Evolutionary conservation across 345 rosid genomes (phyloP), one percentile per base, ranked within the genome.

Genomic region (Anastatica hierochuntica): DNA sequence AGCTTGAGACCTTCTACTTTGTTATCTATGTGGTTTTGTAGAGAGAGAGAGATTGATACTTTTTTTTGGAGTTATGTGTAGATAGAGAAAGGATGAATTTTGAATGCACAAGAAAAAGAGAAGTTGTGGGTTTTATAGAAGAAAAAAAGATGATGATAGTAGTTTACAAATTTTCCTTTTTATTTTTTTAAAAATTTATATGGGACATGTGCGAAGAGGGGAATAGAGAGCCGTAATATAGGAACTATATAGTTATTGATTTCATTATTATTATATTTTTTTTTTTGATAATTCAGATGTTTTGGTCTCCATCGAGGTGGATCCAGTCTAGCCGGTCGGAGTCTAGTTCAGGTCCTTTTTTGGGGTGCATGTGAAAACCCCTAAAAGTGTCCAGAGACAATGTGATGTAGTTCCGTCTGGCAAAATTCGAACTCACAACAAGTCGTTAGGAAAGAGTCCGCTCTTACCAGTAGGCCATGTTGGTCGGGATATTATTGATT

Each of bases 121-220:
- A 64, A 64, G 56, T 13, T 39, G 47, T 36, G 65, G 71, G 69
- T 70, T 69, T 72, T 70, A 61, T 70, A 70, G 70, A 62, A 55
- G 75, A 70, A 49, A 65, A 21, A 76, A 64, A 42, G 64, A 74
- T 70, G 72, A 60, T n/a, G n/a, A n/a, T n/a, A n/a, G n/a, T 60
- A 53, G 56, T 31, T 67, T 66, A 17, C 66, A 60, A 58, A n/a
- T 45, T 66, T 66, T 66, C 52, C 48, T 45, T 52, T 59, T 66
- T 31, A 23, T 19, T 45, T 51, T 34, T 39, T 15, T 8, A 10
- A 8, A 59, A 44, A 29, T 29, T 9, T 66, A 35, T 53, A 38
- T 45, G 55, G 56, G 60, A 59, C 72, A 67, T 67, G 72, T 67
- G 72, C 61, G 20, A 66, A 23, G 61, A 53, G 52, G 61, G 45